Evolutionary conservation across 2,329 filamentous ascomycete species (phyloP), one percentile per base, ranked within the genome.

Genomic region (Drechslerella stenobrocha): DNA sequence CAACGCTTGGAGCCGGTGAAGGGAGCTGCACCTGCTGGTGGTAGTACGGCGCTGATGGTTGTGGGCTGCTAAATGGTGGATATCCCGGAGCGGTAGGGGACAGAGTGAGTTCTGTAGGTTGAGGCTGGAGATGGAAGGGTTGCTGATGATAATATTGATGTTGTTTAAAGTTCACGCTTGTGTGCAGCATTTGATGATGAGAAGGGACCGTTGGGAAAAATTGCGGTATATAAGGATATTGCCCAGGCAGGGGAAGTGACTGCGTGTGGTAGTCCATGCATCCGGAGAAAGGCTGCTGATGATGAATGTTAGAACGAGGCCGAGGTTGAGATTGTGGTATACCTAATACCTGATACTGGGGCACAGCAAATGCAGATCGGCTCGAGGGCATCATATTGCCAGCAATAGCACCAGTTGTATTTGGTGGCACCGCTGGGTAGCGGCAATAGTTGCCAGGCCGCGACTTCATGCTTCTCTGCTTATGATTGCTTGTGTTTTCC

Each of bases 1-100:
- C 53, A n/a, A 55, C 20, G 35, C 61, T 67, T 26, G 50, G 53
- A 59, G 55, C 45, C 11, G 61, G 61, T 13, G 61, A 67, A 32
- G 53, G 53, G 2, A 67, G 42, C 8, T 48, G 58, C 11, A 58
- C n/a, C 30, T 52, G 40, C 52, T 58, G 46, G 48, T 52, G 40
- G 60, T 58, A 46, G 48, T 52, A 48, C 44, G 61, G 50, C 28
- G 30, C 44, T 22, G 34, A 15, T 4, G 24, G 53, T 18, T 52
- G 42, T 11, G 20, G 48, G 22, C 44, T 40, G 22, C 34, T 48
- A 40, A 55, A 55, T 28, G 35, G 47, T 47, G 56, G 26, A 30
- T 59, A 66, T 15, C 22, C 47, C 44, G 11, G 34, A 35, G 48
- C 35, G 55, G 30, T 37, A 30, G 20, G 40, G 13, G 47, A 45